Base-by-base conservation (phyloP, 169 alveolate genomes). In the Plasmodium gonderi region DNA sequence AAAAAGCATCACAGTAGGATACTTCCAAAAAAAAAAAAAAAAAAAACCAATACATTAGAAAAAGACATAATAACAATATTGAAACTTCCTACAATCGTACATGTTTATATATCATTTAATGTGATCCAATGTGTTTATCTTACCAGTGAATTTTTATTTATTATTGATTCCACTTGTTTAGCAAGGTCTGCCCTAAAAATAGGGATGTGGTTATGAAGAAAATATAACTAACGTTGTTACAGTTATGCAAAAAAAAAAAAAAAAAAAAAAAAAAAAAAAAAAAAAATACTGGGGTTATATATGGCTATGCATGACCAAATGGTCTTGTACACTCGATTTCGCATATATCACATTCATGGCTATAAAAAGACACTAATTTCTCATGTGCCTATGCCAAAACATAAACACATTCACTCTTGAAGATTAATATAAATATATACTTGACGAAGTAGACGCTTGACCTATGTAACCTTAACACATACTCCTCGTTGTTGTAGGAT, bases 141-240 rank as follows among this genome's bases (percentile, higher is more conserved):
- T 60, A 87, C 93, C 51, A 87, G 26, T 87, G 93, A 87, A 33
- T 90, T 90, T 90, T 78, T 78, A 90, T 90, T 78, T 60, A 60
- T 60, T 60, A 90, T 67, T 11, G 90, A 68, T 51, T 90, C 79
- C 2, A 80, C 94, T 69, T 90, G 91, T 29, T 79, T 79, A 20
- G 80, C 90, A 14, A 90, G 47, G 47, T 90, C 90, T 17, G 92
- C 92, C 38, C 92, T 83, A 69, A 47, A 83, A 80, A 51, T 11
- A 36, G 72, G 33, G 36, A n/a, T 65, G 11, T 12, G 75, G 42
- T 36, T n/a, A n/a, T n/a, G n/a, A n/a, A n/a, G n/a, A n/a, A n/a
- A n/a, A n/a, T n/a, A n/a, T n/a, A n/a, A n/a, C n/a, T n/a, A n/a
- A n/a, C n/a, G n/a, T n/a, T n/a, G n/a, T n/a, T n/a, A n/a, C n/a